Evolutionary conservation across 495 filamentous ascomycete genomes (phyloP).

Genomic region (Annulohypoxylon maeteangense): DNA sequence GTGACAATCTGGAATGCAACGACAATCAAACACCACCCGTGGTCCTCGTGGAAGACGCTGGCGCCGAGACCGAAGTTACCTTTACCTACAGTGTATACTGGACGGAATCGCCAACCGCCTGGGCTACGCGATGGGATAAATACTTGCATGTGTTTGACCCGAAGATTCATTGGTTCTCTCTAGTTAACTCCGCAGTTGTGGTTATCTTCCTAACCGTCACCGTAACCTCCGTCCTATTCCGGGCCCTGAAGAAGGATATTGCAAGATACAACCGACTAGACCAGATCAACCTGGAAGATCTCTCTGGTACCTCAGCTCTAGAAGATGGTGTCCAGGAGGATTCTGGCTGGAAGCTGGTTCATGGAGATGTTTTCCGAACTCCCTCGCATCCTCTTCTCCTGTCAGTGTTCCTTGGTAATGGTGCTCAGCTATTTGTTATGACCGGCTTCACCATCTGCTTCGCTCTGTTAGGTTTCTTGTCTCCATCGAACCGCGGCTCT

Average conservation of each 20-base stretch:
- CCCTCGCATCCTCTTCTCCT: constrained; percentile 84
- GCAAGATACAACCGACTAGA: constrained; percentile 95
- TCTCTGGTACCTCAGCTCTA: constrained; percentile 76
- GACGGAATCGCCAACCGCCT: constrained; percentile 79
- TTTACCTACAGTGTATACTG: constrained; percentile 95
- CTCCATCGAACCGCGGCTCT: constrained; percentile 92
- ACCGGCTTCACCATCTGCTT: constrained; percentile 92
- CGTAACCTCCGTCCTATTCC: constrained; percentile 86
- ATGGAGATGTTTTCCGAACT: constrained; percentile 95
- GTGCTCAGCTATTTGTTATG: constrained; percentile 97
- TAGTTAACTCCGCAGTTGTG: constrained; percentile 93
- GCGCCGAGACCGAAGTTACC: constrained; percentile 64
- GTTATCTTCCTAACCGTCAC: constrained; percentile 91
- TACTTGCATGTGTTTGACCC: constrained; percentile 96
- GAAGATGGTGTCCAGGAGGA: constrained; percentile 98
- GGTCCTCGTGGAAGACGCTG: constrained; percentile 68
- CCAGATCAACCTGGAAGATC: constrained; percentile 83
- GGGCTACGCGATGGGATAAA: constrained; percentile 98
- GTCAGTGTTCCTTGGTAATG: constrained; percentile 90
- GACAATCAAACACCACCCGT: constrained; percentile 63
- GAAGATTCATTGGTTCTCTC: constrained; percentile 97
- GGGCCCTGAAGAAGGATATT: constrained; percentile 92
- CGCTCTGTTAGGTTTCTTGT: constrained; percentile 92
- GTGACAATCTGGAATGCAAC: constrained; percentile 69
- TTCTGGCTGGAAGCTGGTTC: constrained; percentile 97